Base-by-base conservation (phyloP, 2,329 filamentous ascomycete species). In the Fonsecaea pedrosoi region DNA sequence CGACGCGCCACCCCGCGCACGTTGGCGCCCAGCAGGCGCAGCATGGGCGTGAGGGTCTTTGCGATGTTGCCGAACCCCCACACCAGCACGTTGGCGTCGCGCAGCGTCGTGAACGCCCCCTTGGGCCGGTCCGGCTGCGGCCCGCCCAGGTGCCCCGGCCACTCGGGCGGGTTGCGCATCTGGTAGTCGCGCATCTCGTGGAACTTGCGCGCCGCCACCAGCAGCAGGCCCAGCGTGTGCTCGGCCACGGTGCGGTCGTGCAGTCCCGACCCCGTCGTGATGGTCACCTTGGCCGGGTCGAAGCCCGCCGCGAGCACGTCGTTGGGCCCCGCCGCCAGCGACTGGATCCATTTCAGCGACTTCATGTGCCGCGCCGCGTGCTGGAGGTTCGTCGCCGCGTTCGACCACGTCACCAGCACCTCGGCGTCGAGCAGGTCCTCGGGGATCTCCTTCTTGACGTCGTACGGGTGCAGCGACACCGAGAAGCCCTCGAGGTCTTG, bases 1-100 rank as follows among this genome's bases (percentile, higher is more conserved):
- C 74, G 75, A 12, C 87, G 80, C 12, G 88, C 88, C 1, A 90
- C 75, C 60, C 88, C 88, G 40, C 76, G 80, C 15, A 90, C 87
- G 0, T 80, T 79, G 10, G 88, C 85, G 30, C 88, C 88, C 45
- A 87, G 81, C 0, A 78, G 80, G 6, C 79, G 77, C 3, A 89
- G 78, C 71, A 82, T 81, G 25, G 87, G 87, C 4, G 84, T 79
- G 42, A 89, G 82, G 0, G 80, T 81, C 80, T 88, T 87, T 37
- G 86, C 87, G 60, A 90, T 89, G 76, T 89, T 90, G 64, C 87
- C 87, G 73, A 87, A 89, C 10, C 87, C 87, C 87, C 87, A 89
- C 73, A 89, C 80, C 37, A 86, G 77, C 3, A 89, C 80, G 70
- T 82, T 82, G 5, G 87, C 86, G 67, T 85, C 85, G 45, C 85